A percentile compares a stretch with the other conserved stretches of the same genome.
Evolutionary conservation across 2,329 filamentous ascomycete genomes (phyloP).

Genomic region (Diplodia sapinea): DNA sequence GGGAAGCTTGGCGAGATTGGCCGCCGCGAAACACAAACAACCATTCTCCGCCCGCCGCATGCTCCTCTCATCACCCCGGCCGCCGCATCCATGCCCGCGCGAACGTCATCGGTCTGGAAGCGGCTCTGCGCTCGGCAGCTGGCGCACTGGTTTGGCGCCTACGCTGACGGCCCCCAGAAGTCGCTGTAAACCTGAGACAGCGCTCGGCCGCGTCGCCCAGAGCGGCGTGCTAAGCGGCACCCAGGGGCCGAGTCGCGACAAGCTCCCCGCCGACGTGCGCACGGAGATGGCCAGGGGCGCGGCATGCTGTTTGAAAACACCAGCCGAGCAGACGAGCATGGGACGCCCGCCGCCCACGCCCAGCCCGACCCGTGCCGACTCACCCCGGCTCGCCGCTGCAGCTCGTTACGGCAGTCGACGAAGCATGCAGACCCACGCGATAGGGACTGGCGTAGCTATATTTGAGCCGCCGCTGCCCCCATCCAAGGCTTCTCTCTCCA

Average conservation of each 20-base stretch:
- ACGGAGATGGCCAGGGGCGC: constrained; percentile 28
- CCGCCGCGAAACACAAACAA: neutral
- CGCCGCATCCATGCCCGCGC: neutral
- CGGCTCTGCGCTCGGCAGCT: constrained; percentile 19
- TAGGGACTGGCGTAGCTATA: constrained; percentile 11
- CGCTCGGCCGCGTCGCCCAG: neutral
- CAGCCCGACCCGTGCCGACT: neutral
- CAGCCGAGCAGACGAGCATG: constrained; percentile 17
- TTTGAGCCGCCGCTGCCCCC: constrained; percentile 11
- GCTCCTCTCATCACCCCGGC: constrained; percentile 10
- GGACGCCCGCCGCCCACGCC: constrained; percentile 1
- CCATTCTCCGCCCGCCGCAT: neutral
- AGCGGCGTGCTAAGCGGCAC: constrained; percentile 1
- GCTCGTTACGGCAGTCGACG: constrained; percentile 19
- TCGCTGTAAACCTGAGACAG: constrained; percentile 30
- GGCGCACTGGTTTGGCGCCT: constrained; percentile 12
- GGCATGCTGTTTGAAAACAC: constrained; percentile 31
- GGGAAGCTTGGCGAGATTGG: constrained; percentile 22
- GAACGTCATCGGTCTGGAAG: constrained; percentile 5
- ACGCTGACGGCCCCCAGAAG: constrained; percentile 13
- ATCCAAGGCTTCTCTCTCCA: constrained; percentile 16
- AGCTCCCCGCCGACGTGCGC: constrained; percentile 18
- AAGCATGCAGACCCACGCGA: neutral
- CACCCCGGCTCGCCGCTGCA: neutral
- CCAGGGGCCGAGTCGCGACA: constrained; percentile 2